phyloP scores from a whole-genome alignment of 163 green algal species.

The Scenedesmus sp. region DNA sequence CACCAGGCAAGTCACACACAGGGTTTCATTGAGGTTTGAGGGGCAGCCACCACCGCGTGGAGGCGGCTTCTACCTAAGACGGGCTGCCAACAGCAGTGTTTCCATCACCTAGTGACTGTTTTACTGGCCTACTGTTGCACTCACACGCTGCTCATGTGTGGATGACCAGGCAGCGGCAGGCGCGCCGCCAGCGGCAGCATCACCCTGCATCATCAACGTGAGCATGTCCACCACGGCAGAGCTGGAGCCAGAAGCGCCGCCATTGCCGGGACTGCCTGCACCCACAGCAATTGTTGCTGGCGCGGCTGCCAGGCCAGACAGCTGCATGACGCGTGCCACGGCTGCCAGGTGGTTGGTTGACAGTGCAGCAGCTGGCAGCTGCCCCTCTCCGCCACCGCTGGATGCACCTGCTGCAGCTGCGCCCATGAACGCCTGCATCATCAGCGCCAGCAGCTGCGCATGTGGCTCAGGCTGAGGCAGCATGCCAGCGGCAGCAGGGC shows the following conservation, averaged over 20 bases:
- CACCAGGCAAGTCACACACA: neutral
- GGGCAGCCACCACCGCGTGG: no score
- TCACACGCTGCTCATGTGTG: conserved; percentile 10
- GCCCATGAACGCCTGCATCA: conserved; percentile 45
- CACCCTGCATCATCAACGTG: neutral
- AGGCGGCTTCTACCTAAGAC: neutral
- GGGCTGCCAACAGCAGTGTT: neutral
- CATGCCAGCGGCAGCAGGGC: neutral
- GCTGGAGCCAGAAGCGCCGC: neutral
- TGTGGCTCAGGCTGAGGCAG: neutral
- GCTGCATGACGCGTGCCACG: conserved; percentile 31
- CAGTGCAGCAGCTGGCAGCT: conserved; percentile 29
- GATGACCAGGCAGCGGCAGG: conserved; percentile 14
- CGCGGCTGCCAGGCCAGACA: conserved; percentile 8
- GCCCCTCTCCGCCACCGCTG: neutral
- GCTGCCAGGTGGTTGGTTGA: conserved; percentile 27
- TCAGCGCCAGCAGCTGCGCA: conserved; percentile 23
- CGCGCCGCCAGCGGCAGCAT: neutral
- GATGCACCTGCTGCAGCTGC: neutral
- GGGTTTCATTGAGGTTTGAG: neutral
- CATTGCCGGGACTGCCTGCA: neutral
- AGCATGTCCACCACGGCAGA: conserved; percentile 19
- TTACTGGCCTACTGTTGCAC: neutral
- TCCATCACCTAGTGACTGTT: neutral
- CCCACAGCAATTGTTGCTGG: neutral